Evolutionary conservation across 352 stramenopile genomes (phyloP), one percentile per base, ranked within the genome.

Genomic region (Hyaloperonospora arabidopsidis): DNA sequence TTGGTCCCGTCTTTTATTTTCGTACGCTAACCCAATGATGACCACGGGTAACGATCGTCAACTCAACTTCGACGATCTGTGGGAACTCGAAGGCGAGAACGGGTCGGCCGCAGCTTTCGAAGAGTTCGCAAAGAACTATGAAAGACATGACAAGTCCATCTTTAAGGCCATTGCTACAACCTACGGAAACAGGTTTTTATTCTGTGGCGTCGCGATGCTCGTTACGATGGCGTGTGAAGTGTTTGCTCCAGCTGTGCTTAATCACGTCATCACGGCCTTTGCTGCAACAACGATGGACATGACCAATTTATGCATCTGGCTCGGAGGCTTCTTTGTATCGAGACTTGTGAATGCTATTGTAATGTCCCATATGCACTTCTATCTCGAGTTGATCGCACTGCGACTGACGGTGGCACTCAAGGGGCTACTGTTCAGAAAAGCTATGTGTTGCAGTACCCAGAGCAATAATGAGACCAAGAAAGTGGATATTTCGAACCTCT

Each of bases 401-500:
- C 59, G 57, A 0, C 36, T 76, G 7, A 72, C 59, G 0, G 57
- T 70, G n/a, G 63, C 68, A 21, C 15, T 81, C 22, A 74, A 71
- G 44, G 54, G 54, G 21, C 55, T 79, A n/a, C 36, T 78, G 1
- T 76, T 81, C 43, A 23, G 48, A 19, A 81, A 81, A 49, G 59
- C 67, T 11, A 45, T 76, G 45, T 61, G 67, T 0, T 59, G 59
- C 25, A 56, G 45, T 25, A 49, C 35, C n/a, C 59, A 74, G 18
- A 45, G 14, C 28, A 59, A 63, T n/a, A 8, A 6, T 12, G 59
- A 68, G 1, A 5, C 28, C 2, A 41, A 45, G 7, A 29, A 52
- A 1, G 61, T 67, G 19, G 86, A 97, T 62, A 87, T 97, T 35
- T 78, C 85, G 4, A 98, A 97, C 52, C 71, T 98, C 6, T 93